phyloP scores from a whole-genome alignment of 2,329 filamentous ascomycete genomes.

The Trichoderma atroviride region DNA sequence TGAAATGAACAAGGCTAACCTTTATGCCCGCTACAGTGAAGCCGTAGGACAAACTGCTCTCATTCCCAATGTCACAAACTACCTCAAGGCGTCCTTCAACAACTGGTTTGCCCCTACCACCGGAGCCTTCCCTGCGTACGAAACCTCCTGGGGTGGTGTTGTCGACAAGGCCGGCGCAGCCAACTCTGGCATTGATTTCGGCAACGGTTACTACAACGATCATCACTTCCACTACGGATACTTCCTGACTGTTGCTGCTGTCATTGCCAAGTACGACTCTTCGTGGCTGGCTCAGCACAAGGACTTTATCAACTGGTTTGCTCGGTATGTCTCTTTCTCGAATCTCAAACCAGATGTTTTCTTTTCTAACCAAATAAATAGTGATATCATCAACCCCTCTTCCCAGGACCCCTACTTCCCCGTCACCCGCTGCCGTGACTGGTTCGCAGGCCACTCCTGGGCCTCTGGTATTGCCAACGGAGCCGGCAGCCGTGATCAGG shows the following conservation, averaged over 20 bases:
- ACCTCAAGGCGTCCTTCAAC: conserved; percentile 32
- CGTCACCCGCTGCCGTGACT: conserved; percentile 34
- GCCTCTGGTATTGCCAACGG: conserved; percentile 35
- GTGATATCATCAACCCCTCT: conserved; percentile 35
- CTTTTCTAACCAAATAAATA: background rate
- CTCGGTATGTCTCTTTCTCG: conserved; percentile 24
- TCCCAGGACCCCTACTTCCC: conserved; percentile 35
- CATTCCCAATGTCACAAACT: conserved; percentile 29
- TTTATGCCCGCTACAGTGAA: conserved; percentile 25
- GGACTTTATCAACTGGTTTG: conserved; percentile 35
- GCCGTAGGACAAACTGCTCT: conserved; percentile 31
- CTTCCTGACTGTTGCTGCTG: conserved; percentile 33
- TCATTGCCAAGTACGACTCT: conserved; percentile 34
- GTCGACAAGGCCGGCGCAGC: conserved; percentile 31
- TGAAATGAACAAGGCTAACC: background rate
- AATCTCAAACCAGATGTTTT: background rate
- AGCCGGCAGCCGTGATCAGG: conserved; percentile 35
- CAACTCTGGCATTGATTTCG: conserved; percentile 33
- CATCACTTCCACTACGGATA: conserved; percentile 39
- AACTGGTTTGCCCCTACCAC: conserved; percentile 32
- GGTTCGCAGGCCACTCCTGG: conserved; percentile 37
- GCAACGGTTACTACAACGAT: conserved; percentile 37
- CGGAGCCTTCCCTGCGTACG: conserved; percentile 30
- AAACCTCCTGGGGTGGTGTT: conserved; percentile 34
- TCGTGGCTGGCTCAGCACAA: conserved; percentile 33